Percentiles rank a stretch among this genome's conserved stretches.
Conservation (phyloP, 495 filamentous ascomycete species). For the Penicillium robsamsonii region DNA sequence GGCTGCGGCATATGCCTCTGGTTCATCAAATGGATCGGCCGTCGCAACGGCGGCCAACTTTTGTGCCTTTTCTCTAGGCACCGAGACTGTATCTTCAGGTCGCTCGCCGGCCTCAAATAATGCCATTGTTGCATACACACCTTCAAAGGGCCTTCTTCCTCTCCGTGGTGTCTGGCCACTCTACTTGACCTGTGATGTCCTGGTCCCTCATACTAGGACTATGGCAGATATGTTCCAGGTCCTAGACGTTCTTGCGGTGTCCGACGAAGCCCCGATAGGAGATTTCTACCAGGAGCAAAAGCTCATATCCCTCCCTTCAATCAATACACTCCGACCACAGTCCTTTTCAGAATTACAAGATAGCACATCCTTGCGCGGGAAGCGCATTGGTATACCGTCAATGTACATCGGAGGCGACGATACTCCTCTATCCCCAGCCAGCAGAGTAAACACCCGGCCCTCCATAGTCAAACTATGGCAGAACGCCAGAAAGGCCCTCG, state of each 20-base stretch:
- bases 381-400: slow-evolving; percentile 32
- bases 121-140: slow-evolving; percentile 38
- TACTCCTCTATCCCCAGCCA: slow-evolving; percentile 15
- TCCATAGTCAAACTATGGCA: slow-evolving; percentile 37
- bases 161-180: slow-evolving; percentile 38
- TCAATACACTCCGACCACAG: slow-evolving; percentile 25
- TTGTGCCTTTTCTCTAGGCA: slow-evolving; percentile 39
- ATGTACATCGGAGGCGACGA: slow-evolving; percentile 37
- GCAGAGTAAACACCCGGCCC: slow-evolving; percentile 26
- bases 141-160: slow-evolving; percentile 36
- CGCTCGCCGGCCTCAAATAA: slow-evolving; percentile 40
- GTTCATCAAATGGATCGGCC: slow-evolving; percentile 40
- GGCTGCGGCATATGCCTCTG: slow-evolving; percentile 37
- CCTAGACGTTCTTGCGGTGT: slow-evolving; percentile 32
- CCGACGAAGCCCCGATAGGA: slow-evolving; percentile 25
- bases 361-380: slow-evolving; percentile 23
- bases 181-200: slow-evolving; percentile 38
- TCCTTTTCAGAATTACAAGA: slow-evolving; percentile 24
- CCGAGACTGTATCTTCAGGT: slow-evolving; percentile 40
- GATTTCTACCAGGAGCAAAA: slow-evolving; percentile 39
- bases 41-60: slow-evolving; percentile 37
- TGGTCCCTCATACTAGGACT: slow-evolving; percentile 38
- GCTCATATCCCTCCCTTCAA: slow-evolving; percentile 27
- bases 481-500: slow-evolving; percentile 21
- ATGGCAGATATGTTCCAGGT: slow-evolving; percentile 32